Percentiles rank a stretch among this genome's conserved stretches.
Conservation (phyloP, 371 early-diverging fungal species). For the Lichtheimia corymbifera region DNA sequence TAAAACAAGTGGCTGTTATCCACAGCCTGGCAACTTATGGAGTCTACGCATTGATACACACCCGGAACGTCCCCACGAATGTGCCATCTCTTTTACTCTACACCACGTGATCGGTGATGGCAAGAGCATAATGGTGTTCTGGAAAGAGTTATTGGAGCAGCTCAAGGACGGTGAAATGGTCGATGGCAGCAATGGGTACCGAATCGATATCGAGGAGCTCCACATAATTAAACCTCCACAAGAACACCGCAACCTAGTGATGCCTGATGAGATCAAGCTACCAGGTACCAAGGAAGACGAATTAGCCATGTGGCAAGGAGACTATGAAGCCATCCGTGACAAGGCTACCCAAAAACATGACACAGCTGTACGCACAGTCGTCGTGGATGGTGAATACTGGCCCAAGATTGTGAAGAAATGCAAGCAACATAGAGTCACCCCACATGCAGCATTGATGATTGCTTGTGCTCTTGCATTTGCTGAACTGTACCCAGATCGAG, state of each 20-base stretch:
- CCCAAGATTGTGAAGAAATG: constrained; percentile 12
- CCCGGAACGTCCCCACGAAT: constrained; percentile 11
- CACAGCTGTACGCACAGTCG: constrained; percentile 15
- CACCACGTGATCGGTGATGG: constrained; percentile 43
- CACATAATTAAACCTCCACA: constrained; percentile 18
- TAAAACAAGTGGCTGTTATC: too few relatives aligned
- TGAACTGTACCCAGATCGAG: constrained; percentile 20
- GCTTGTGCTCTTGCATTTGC: constrained; percentile 27
- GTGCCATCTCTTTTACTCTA: constrained; percentile 15
- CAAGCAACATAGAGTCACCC: constrained; percentile 25
- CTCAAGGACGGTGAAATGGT: constrained; percentile 13
- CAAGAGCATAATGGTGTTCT: constrained; percentile 31
- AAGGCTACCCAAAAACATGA: constrained; percentile 16
- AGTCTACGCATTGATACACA: constrained; percentile 21
- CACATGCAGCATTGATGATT: constrained; percentile 32
- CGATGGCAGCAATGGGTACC: background rate
- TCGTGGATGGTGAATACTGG: constrained; percentile 19
- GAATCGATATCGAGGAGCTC: background rate
- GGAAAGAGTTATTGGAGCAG: constrained; percentile 24
- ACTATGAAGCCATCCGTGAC: constrained; percentile 23
- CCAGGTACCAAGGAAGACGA: background rate
- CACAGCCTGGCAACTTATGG: too few relatives aligned
- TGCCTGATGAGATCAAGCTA: background rate
- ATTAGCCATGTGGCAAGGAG: constrained; percentile 34
- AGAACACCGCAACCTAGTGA: constrained; percentile 19